These are phyloP conservation scores for Beauveria caledonica DNA, from an alignment of 2,329 filamentous ascomycete species.

Conservation along the genomic window DNA sequence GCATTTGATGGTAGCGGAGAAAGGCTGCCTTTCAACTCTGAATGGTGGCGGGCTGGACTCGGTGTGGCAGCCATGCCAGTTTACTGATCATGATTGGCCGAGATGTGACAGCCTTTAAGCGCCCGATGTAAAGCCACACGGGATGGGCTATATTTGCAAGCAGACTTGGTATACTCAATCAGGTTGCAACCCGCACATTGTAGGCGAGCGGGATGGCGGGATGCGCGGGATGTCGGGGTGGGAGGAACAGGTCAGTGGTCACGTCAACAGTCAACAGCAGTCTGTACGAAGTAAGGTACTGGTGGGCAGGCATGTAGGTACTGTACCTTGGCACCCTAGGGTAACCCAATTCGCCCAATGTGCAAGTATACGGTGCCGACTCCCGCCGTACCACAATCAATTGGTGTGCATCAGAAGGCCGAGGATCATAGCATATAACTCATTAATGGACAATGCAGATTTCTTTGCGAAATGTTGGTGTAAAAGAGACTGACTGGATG, in stretches of 20 bases:
- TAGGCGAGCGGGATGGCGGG: neutral
- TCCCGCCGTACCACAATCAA: no score
- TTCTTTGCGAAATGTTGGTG: no score
- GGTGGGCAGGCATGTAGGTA: no score
- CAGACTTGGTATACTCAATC: no score
- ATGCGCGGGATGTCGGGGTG: neutral
- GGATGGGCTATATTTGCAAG: neutral
- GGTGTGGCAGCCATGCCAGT: slow-evolving; percentile 1
- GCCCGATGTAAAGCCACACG: slow-evolving; percentile 3
- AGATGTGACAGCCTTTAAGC: neutral
- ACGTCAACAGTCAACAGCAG: neutral
- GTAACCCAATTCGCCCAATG: neutral
- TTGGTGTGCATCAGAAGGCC: neutral
- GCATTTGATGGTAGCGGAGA: neutral
- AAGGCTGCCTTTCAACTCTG: neutral
- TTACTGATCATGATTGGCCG: slow-evolving; percentile 1
- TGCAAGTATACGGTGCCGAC: neutral
- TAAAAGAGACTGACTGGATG: no score
- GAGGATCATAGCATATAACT: neutral
- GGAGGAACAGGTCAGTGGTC: neutral
- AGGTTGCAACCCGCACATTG: neutral
- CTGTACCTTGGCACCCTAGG: no score
- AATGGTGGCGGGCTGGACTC: neutral
- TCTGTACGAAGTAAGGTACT: no score
- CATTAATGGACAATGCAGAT: no score